These are phyloP conservation scores for Fusarium graminum DNA, from an alignment of 2,329 filamentous ascomycete genomes.

Conservation along the genomic window DNA sequence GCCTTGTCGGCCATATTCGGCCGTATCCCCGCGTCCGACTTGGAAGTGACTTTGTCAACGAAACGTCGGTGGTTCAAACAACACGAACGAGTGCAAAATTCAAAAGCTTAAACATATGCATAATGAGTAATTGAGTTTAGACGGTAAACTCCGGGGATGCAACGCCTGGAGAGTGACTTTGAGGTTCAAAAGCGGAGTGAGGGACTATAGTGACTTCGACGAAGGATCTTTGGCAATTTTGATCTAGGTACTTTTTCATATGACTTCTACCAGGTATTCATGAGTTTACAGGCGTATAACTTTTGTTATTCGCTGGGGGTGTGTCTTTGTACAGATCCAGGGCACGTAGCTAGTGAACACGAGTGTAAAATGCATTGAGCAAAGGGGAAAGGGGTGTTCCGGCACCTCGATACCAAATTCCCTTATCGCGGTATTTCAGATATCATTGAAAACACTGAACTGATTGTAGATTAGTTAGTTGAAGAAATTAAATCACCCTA, in stretches of 20 bases:
- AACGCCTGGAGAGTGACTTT: not conserved
- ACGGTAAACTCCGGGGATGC: slow-evolving; percentile 5
- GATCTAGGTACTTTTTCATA: not conserved
- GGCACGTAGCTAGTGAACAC: not conserved
- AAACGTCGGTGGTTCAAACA: not conserved
- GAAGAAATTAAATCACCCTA: too few species aligned
- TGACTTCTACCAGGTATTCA: not conserved
- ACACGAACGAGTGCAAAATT: not conserved
- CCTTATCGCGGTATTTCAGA: too few species aligned
- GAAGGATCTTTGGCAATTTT: not conserved
- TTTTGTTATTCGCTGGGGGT: not conserved
- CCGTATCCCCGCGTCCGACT: not conserved
- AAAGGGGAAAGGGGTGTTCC: not conserved
- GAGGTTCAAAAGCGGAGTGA: not conserved
- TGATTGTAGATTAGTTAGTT: too few species aligned
- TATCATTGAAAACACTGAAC: too few species aligned
- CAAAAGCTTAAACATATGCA: not conserved
- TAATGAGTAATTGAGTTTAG: not conserved
- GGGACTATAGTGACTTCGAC: not conserved
- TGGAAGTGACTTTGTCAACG: slow-evolving; percentile 6
- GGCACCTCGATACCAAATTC: not conserved
- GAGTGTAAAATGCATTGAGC: not conserved
- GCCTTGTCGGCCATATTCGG: not conserved
- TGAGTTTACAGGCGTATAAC: not conserved
- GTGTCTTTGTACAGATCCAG: not conserved